These are phyloP conservation scores for Cardamine occulta DNA, from an alignment of 345 rosid genomes.

Conservation along the genomic window DNA sequence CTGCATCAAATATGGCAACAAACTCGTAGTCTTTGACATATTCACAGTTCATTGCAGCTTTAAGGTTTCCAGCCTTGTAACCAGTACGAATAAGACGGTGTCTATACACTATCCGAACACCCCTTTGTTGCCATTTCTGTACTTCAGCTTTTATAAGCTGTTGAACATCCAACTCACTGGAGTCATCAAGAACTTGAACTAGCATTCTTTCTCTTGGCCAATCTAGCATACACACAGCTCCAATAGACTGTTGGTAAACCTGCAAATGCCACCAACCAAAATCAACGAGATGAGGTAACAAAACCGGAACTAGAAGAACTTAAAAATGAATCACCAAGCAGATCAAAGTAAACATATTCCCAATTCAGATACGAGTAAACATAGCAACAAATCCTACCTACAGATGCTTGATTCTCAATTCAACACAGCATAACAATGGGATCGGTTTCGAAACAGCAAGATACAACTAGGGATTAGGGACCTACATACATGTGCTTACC, in stretches of 20 bases:
- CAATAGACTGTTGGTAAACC: constrained; percentile 79
- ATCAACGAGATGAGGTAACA: no score
- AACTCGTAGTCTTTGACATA: constrained; percentile 76
- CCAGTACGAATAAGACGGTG: constrained; percentile 82
- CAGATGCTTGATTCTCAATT: no score
- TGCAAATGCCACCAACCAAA: constrained; percentile 20
- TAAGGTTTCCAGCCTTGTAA: constrained; percentile 88
- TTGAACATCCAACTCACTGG: constrained; percentile 61
- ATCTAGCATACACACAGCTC: constrained; percentile 72
- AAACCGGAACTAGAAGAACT: no score
- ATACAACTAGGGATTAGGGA: no score
- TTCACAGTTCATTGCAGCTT: constrained; percentile 83
- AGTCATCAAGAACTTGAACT: constrained; percentile 84
- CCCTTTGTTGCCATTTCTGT: constrained; percentile 65
- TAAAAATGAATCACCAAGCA: no score
- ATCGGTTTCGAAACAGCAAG: no score
- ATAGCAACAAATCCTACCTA: no score
- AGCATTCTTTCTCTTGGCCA: constrained; percentile 79
- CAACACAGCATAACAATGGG: no score
- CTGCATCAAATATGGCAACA: constrained; percentile 83
- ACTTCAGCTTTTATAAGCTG: constrained; percentile 73
- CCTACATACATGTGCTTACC: constrained; percentile 25
- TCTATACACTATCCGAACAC: constrained; percentile 71
- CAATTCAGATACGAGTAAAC: no score
- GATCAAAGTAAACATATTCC: no score